Conservation (phyloP, 169 alveolate species). For the Cryptosporidium ryanae region DNA sequence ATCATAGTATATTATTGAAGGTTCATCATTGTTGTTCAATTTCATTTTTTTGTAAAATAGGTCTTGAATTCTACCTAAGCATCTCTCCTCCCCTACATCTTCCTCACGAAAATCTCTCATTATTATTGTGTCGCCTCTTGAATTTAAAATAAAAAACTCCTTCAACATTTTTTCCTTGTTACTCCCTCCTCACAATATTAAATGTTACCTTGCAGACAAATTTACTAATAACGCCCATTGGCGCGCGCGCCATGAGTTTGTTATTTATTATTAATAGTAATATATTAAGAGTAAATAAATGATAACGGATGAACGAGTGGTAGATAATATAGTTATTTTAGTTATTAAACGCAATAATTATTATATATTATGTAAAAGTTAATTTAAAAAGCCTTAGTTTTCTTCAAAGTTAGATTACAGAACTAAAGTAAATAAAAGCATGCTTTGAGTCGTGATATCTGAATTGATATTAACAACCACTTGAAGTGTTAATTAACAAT, state of each 20-base stretch:
- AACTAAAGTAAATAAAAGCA: slow-evolving; percentile 17
- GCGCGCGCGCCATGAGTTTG: no score
- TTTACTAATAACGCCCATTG: no score
- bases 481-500: slow-evolving; percentile 7
- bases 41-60: slow-evolving; percentile 92
- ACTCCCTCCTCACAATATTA: no score
- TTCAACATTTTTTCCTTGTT: slow-evolving; percentile 87
- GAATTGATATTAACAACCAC: neutral
- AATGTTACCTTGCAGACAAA: no score
- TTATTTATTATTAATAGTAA: no score
- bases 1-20: slow-evolving; percentile 85
- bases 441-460: slow-evolving; percentile 73
- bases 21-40: slow-evolving; percentile 85
- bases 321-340: no score
- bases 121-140: slow-evolving; percentile 95
- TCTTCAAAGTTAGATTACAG: no score
- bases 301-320: no score
- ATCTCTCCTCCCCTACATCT: slow-evolving; percentile 81
- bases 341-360: no score
- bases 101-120: slow-evolving; percentile 92
- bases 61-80: slow-evolving; percentile 82
- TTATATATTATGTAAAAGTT: no score
- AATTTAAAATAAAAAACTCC: slow-evolving; percentile 91
- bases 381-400: no score
- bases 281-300: no score